phyloP scores from a whole-genome alignment of 2,329 filamentous ascomycete species.

The Aspergillus tamarii region DNA sequence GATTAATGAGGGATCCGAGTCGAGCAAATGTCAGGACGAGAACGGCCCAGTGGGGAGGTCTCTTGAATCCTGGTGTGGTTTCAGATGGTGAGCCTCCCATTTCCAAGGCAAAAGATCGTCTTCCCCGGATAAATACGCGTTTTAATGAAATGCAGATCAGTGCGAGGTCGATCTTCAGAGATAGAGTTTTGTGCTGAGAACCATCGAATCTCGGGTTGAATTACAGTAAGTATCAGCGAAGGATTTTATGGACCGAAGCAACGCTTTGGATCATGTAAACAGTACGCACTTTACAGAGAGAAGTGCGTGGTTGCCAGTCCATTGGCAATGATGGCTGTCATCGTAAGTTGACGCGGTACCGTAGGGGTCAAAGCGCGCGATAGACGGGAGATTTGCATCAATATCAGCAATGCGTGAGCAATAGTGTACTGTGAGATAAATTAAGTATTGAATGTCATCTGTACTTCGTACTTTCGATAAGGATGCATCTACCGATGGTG shows the following conservation, averaged over 20 bases:
- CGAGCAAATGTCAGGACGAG: background rate
- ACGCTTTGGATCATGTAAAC: background rate
- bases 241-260: background rate
- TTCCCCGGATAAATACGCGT: background rate
- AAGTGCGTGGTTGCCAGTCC: background rate
- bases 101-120: constrained; percentile 10
- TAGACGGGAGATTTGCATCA: constrained; percentile 9
- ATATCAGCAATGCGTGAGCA: constrained; percentile 10
- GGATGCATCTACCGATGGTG: background rate
- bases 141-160: constrained; percentile 5
- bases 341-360: background rate
- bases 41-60: background rate
- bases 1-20: no score
- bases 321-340: background rate
- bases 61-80: background rate
- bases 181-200: constrained; percentile 1
- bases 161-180: background rate
- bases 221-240: background rate
- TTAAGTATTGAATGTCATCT: constrained; percentile 9
- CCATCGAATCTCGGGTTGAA: background rate
- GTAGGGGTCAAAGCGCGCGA: background rate
- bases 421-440: constrained; percentile 20
- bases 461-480: background rate
- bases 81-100: constrained; percentile 8
- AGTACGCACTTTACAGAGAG: background rate